A percentile compares a stretch with the other conserved stretches of the same genome.
phyloP scores from a whole-genome alignment of 2,329 filamentous ascomycete species.

The Cytospora leucostoma region DNA sequence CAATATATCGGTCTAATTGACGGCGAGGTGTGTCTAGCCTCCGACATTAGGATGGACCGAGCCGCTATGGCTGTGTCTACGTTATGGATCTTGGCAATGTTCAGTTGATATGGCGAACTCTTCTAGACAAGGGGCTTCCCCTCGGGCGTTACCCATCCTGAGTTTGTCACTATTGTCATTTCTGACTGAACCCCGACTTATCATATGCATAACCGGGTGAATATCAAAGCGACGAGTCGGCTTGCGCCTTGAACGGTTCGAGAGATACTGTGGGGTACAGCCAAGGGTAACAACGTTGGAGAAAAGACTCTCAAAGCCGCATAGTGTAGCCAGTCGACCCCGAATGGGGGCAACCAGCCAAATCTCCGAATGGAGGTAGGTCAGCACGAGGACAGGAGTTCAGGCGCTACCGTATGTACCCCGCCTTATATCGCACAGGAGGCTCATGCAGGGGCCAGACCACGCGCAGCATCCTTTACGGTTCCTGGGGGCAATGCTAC shows the following conservation, averaged over 20 bases:
- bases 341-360: background rate
- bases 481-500: background rate
- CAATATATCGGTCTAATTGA: no score
- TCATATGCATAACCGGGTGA: background rate
- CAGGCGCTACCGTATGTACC: background rate
- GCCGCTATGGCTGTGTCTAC: background rate
- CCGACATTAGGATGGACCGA: background rate
- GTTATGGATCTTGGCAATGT: background rate
- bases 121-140: background rate
- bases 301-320: background rate
- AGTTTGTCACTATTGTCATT: background rate
- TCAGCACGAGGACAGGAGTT: background rate
- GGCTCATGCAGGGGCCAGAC: background rate
- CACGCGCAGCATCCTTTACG: background rate
- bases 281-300: background rate
- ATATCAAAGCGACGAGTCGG: background rate
- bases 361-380: background rate
- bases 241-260: background rate
- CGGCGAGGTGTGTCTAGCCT: background rate
- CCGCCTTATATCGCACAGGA: background rate
- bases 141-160: background rate
- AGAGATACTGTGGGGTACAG: background rate
- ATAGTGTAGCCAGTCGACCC: background rate
- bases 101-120: background rate
- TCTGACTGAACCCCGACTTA: background rate